Base-by-base conservation (phyloP, 2,329 filamentous ascomycete species). In the Nemania sp. region DNA sequence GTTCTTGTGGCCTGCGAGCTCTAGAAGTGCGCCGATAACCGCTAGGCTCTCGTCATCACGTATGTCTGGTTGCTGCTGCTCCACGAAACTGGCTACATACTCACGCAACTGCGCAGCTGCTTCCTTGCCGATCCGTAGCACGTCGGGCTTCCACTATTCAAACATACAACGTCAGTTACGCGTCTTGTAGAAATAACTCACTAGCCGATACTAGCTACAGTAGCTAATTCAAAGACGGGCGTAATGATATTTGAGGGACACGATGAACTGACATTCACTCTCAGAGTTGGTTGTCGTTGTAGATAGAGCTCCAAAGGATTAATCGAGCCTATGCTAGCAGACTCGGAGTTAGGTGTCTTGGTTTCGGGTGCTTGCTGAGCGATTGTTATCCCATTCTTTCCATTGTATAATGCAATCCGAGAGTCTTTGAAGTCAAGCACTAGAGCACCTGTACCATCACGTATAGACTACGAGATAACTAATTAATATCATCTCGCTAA, bases 1-100 rank as follows among this genome's bases (percentile, higher is more conserved):
- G 11, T 64, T 67, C 38, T 64, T 62, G 11, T 66, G 64, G 1
- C 57, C 64, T 2, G 58, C 58, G 5, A 66, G 51, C 7, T 62
- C 57, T 1, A 62, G 26, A 1, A 66, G 38, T 2, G n/a, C 56
- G 7, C 62, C 35, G 6, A 59, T 59, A 5, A 47, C 51, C 3
- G 7, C 29, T 10, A 45, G 6, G 3, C 13, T 38, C 45, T 15
- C 22, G 2, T 64, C 22, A 4, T 64, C 62, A 20, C 10, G 1
- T 2, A 53, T 7, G 20, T 47, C 18, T 29, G 10, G 5, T 2
- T 3, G 13, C 15, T 18, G 45, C 7, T 59, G 3, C n/a, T 35
- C 15, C 2, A 56, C 20, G 11, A 59, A 64, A 29, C 0, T 18
- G 1, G 8, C 20, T n/a, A 64, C 26, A 22, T 64, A 54, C 0